Base-by-base conservation (phyloP, 192 early-diverging fungal species). In the Mortierella antarctica region DNA sequence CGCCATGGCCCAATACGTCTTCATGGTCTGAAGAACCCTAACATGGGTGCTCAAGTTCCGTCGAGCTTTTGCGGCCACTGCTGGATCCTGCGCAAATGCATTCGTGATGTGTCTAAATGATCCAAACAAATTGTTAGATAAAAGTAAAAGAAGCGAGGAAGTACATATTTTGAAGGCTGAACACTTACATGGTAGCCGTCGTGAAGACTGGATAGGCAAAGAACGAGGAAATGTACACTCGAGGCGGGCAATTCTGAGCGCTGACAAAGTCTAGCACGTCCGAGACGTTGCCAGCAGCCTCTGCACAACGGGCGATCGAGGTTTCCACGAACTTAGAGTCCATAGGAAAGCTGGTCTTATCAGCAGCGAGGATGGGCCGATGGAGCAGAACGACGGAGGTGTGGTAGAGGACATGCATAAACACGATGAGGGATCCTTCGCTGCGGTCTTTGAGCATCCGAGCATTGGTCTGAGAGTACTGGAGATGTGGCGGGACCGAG, bases 1-100 rank as follows among this genome's bases (percentile, higher is more conserved):
- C 0, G 86, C 83, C 73, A 86, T 89, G 11, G 83, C 83, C 88
- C 88, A 89, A 41, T 83, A 85, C 7, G 72, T 56, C 57, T 75
- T 68, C 83, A 88, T 84, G 20, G 70, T 67, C 59, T 80, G 65
- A 6, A 89, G 40, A 13, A 82, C 74, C 57, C 74, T 73, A 55
- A 85, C 78, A 55, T 85, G 74, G 7, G 73, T 73, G 18, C 58
- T 80, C 8, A 89, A 59, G 62, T 75, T 78, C 20, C 73, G 59
- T 46, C 65, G 81, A 15, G 88, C 86, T 14, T 71, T 76, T 31
- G 74, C 56, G 18, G 81, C 83, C 8, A 87, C 62, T 11, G 71
- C 82, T 6, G 60, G 41, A 51, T 84, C 82, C 11, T 55, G 23
- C n/a, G 83, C 82, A 67, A 86, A 86, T 0, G 82, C 74, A n/a